Base-by-base conservation (phyloP, 768 basidiomycete genomes). In the Hortiboletus campestris region DNA sequence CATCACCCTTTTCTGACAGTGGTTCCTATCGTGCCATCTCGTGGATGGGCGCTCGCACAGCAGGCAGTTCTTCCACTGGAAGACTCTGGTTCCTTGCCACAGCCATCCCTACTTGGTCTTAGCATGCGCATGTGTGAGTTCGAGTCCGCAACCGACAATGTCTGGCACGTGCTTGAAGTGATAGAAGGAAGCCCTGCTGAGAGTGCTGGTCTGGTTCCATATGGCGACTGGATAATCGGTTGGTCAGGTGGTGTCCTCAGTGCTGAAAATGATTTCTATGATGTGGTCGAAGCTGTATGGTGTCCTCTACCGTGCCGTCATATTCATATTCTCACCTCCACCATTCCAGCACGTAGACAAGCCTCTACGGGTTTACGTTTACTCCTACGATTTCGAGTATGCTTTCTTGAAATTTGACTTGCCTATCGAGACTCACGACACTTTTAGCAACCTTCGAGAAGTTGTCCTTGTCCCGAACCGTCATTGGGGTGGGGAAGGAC, bases 91-190 rank as follows among this genome's bases (percentile, higher is more conserved):
- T 59, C 74, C 8, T 74, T 74, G 19, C 72, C 78, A 6, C 87
- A 90, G 64, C 95, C 96, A 5, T 96, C 94, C 10, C 72, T 98
- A n/a, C 80, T 99, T 25, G 97, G 97, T 1, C 78, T 99, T 8
- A 94, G 90, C 65, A 87, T 98, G 84, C 84, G 96, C 20, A 82
- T 98, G 67, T 99, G 97, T 67, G 84, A 91, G 68, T 94, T 96
- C 5, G 88, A 91, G 63, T 79, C 83, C 48, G 89, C 96, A 16
- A 76, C 91, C 19, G 94, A 98, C 66, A 92, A 89, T 59, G 94
- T 99, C 6, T 99, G 97, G 95, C 97, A 98, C 72, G 94, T 99
- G 39, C 78, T 99, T 44, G 97, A 99, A 67, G 94, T 99, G 14
- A 75, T 96, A 39, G 96, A 99, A 71, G 96, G 94, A 20, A 91